Base-by-base conservation (phyloP, 1,284 basidiomycete species). In the Malassezia obtusa region DNA sequence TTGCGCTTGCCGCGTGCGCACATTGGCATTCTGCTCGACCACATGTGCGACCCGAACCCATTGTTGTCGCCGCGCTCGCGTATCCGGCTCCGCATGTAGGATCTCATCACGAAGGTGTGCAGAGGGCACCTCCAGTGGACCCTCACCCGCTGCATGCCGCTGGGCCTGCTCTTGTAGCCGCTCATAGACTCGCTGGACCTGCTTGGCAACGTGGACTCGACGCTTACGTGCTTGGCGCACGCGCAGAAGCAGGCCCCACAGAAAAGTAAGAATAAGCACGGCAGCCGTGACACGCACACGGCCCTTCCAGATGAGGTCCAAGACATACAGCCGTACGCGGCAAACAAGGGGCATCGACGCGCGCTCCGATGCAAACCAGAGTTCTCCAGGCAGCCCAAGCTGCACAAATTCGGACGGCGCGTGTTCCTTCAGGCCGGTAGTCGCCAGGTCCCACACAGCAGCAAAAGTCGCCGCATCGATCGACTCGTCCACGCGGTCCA, bases 11-110 rank as follows among this genome's bases (percentile, higher is more conserved):
- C 87, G 85, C 24, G 84, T 84, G 51, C 88, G 82, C 17, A 98
- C 87, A 75, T 99, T 99, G 17, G 89, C 83, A 76, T 99, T 98
- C 50, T 82, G 83, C 76, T 98, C 92, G 1, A 98, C 88, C 40
- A 90, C 77, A 44, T 80, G 82, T 70, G 87, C 85, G 37, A 99
- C 94, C 54, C 81, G 81, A 43, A 81, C 79, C 94, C 94, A 99
- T 30, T 96, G 68, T 31, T 82, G 78, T 53, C 82, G 80, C 43
- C 90, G 81, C 26, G 77, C 77, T 7, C 79, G 71, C 14, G 86
- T 80, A 22, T 84, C 84, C 67, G 87, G 85, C 55, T 88, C 84
- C 47, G 86, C 82, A 60, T 86, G 84, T 22, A 98, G 77, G 37
- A 96, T 81, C 38, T 87, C 79, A 76, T 99, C 92, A 39, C 94